These are phyloP conservation scores for Nicotiana undulata DNA, from an alignment of 257 asterid species.

Conservation along the genomic window DNA sequence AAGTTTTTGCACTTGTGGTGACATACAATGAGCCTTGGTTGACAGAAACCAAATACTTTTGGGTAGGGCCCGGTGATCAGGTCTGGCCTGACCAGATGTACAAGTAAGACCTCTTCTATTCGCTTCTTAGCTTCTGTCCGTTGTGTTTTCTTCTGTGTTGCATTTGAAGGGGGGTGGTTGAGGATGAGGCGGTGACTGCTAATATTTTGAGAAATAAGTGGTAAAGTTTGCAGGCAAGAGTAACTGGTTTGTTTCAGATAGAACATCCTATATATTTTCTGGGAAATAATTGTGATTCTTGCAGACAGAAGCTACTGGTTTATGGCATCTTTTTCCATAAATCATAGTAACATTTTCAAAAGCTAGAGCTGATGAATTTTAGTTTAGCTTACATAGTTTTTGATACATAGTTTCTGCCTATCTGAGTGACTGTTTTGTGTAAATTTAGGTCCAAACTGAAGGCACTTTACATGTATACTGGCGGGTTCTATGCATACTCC, in stretches of 20 bases:
- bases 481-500: slow-evolving; percentile 86
- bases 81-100: slow-evolving; percentile 84
- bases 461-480: slow-evolving; percentile 72
- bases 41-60: slow-evolving; percentile 58
- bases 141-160: not conserved
- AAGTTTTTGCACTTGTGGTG: slow-evolving; percentile 65
- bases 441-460: slow-evolving; percentile 74
- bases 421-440: slow-evolving; percentile 14
- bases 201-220: not conserved
- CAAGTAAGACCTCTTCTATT: slow-evolving; percentile 40
- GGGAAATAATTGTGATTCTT: not conserved
- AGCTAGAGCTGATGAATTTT: not conserved
- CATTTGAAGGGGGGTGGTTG: not conserved
- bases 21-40: slow-evolving; percentile 93
- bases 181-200: not conserved
- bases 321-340: not conserved
- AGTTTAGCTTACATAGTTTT: not conserved
- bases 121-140: not conserved
- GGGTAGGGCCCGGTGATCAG: slow-evolving; percentile 88
- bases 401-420: not conserved
- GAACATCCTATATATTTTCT: not conserved
- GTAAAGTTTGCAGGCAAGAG: not conserved
- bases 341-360: not conserved
- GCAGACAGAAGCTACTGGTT: not conserved
- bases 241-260: not conserved